Percentiles rank a stretch among this genome's conserved stretches.
phyloP scores from a whole-genome alignment of 768 basidiomycete genomes.

The Brasilioporus rufonigricans region DNA sequence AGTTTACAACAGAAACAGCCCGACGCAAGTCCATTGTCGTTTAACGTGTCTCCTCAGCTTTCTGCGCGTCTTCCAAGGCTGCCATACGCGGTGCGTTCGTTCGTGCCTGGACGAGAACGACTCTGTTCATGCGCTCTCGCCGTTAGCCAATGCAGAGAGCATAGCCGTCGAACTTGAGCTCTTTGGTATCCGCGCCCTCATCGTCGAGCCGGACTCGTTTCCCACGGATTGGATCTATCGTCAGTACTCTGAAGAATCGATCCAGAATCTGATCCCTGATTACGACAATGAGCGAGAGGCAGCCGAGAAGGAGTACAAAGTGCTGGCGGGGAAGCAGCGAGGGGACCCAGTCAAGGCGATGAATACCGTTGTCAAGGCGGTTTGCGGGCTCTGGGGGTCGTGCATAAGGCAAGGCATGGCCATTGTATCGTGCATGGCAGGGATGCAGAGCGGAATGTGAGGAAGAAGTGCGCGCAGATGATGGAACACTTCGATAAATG shows the following conservation, averaged over 20 bases:
- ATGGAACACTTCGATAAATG: conserved; percentile 51
- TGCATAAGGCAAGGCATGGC: conserved; percentile 46
- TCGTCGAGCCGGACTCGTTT: conserved; percentile 60
- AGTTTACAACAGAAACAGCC: not conserved
- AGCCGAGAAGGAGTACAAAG: conserved; percentile 31
- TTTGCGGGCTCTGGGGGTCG: conserved; percentile 52
- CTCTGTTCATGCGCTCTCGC: not conserved
- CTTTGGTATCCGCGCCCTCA: conserved; percentile 53
- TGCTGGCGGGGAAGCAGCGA: conserved; percentile 43
- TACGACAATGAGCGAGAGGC: conserved; percentile 45
- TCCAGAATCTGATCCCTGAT: conserved; percentile 41
- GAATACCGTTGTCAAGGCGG: conserved; percentile 41
- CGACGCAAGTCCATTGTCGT: not conserved
- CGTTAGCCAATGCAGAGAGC: conserved; percentile 51
- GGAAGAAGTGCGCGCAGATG: conserved; percentile 44
- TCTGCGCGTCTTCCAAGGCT: conserved; percentile 57
- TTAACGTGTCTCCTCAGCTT: conserved; percentile 26
- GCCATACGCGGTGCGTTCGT: conserved; percentile 49
- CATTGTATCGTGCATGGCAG: conserved; percentile 46
- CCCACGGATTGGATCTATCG: conserved; percentile 56
- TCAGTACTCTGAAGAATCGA: not conserved
- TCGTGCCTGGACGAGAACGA: not conserved
- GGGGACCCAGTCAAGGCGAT: conserved; percentile 63
- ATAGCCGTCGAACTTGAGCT: conserved; percentile 52
- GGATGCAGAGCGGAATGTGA: conserved; percentile 52